Base-by-base conservation (phyloP, 164 flowering plant species). In the Stephania yunnanensis region DNA sequence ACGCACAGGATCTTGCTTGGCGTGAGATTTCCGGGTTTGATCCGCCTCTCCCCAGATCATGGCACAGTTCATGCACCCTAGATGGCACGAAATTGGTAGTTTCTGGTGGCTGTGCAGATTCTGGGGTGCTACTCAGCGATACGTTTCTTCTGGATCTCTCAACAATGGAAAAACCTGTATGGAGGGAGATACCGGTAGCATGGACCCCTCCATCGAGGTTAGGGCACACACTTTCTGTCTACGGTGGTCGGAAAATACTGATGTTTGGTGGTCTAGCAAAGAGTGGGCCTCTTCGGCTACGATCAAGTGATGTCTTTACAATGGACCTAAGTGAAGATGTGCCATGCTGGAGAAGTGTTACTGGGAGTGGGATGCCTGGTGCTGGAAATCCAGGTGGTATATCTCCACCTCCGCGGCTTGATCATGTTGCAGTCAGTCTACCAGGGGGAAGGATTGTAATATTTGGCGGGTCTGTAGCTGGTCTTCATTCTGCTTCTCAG, bases 41-140 rank as follows among this genome's bases (percentile, higher is more conserved):
- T 1, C 98, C 97, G 52, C 98, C 98, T 1, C 85, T 92, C 67
- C 96, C 98, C 15, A 86, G 98, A 83, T 92, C 98, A 79, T 94
- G 98, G 98, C 98, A 94, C 76, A 94, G 98, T 77, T 94, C 98
- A 5, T 94, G 98, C 83, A 92, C 98, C 7, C 92, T 94, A 65
- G 98, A 92, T 78, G 97, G 98, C 20, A 88, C 93, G 15, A 91
- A 92, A 84, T 78, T 94, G 83, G 86, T 94, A 12, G 97, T 92
- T 68, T 94, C 96, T 63, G 97, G 98, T 75, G 98, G 98, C 10
- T 94, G 98, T 85, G 94, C 97, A 13, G 97, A 94, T 85, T 89
- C 96, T 55, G 97, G 98, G 44, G 98, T 92, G 22, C 96, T 94
- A 70, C 86, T 94, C 12, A 92, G 96, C 58, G 98, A 94, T 58